These are phyloP conservation scores for Pisolithus thermaeus DNA, from an alignment of 1,284 basidiomycete genomes.

Conservation along the genomic window DNA sequence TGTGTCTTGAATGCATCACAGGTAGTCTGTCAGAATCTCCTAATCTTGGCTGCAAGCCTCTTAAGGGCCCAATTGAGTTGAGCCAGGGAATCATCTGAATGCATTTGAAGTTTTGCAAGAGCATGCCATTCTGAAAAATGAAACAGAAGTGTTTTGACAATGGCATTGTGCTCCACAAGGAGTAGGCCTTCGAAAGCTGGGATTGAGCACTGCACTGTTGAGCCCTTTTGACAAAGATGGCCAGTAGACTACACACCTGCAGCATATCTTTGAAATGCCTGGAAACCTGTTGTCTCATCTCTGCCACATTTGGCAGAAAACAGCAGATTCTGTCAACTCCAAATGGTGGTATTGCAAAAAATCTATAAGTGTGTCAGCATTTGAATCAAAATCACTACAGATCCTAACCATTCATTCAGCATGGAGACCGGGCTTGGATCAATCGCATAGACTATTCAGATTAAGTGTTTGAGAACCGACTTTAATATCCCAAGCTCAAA, in stretches of 20 bases:
- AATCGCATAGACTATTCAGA: slow-evolving; percentile 10
- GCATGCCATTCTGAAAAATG: slow-evolving; percentile 15
- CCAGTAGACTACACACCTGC: slow-evolving; percentile 4
- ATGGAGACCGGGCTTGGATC: background rate
- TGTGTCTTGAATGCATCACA: background rate
- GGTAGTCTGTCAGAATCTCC: background rate
- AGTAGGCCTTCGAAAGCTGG: slow-evolving; percentile 10
- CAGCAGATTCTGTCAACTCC: slow-evolving; percentile 1
- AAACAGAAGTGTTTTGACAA: slow-evolving; percentile 10
- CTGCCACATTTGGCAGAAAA: slow-evolving; percentile 7
- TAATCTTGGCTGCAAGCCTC: slow-evolving; percentile 3
- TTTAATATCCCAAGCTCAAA: slow-evolving; percentile 22
- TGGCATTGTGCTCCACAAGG: slow-evolving; percentile 5
- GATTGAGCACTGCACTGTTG: slow-evolving; percentile 4
- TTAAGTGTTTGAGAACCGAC: slow-evolving; percentile 15
- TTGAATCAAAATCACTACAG: background rate
- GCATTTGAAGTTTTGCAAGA: slow-evolving; percentile 21
- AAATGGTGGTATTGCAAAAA: slow-evolving; percentile 7
- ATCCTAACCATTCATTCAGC: slow-evolving; percentile 4
- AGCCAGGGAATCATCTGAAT: slow-evolving; percentile 10
- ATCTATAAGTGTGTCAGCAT: slow-evolving; percentile 1
- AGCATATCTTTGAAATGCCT: slow-evolving; percentile 18
- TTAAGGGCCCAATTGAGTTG: background rate
- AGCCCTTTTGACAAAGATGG: background rate
- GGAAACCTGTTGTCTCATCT: slow-evolving; percentile 7